Evolutionary conservation across 2,329 filamentous ascomycete genomes (phyloP).

Genomic region (Plectosphaerella sp.): DNA sequence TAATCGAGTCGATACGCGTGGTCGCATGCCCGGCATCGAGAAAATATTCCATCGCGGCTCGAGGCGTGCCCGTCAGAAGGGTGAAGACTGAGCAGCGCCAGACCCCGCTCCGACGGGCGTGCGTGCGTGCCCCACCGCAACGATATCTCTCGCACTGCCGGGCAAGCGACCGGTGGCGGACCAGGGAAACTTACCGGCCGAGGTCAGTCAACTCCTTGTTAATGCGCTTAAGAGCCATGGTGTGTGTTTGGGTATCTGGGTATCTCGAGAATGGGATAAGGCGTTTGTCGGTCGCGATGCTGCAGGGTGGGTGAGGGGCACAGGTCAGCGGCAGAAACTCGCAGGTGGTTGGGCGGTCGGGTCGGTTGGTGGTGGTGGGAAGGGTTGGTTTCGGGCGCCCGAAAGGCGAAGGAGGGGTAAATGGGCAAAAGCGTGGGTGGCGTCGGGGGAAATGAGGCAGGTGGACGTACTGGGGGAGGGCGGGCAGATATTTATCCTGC

Average conservation of each 20-base stretch:
- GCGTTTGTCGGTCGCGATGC: not conserved
- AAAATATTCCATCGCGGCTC: no score
- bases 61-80: no score
- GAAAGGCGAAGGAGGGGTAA: no score
- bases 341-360: not conserved
- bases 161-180: slow-evolving; percentile 10
- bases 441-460: no score
- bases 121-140: slow-evolving; percentile 28
- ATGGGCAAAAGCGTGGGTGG: no score
- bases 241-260: slow-evolving; percentile 19
- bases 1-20: no score
- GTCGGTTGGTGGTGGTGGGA: not conserved
- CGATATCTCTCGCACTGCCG: slow-evolving; percentile 9
- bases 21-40: no score
- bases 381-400: not conserved
- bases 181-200: slow-evolving; percentile 60
- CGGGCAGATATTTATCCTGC: not conserved
- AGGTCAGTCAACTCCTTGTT: slow-evolving; percentile 91
- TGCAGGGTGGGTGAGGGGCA: not conserved
- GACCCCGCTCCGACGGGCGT: slow-evolving; percentile 28
- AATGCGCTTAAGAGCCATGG: slow-evolving; percentile 88
- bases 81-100: not conserved
- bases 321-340: not conserved
- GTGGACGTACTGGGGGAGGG: not conserved
- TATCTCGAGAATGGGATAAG: slow-evolving; percentile 9